phyloP scores from a whole-genome alignment of 2,329 filamentous ascomycete species.

The Beauveria medogensis region DNA sequence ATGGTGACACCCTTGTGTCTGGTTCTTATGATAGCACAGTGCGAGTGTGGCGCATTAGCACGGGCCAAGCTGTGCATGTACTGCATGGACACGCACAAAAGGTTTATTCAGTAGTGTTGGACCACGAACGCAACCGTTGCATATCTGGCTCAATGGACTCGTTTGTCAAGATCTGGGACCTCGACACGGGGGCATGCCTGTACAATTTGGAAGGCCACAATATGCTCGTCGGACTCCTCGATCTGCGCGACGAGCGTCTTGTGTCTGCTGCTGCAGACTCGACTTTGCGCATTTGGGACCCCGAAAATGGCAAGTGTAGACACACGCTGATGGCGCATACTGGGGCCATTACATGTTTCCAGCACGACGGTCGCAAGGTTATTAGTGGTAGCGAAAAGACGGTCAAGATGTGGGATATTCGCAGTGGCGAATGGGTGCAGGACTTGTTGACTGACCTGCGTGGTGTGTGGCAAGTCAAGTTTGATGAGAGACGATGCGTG shows the following conservation, averaged over 20 bases:
- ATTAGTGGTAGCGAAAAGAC: constrained; percentile 94
- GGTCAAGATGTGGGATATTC: constrained; percentile 97
- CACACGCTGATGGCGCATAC: constrained; percentile 88
- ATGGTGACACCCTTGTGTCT: constrained; percentile 92
- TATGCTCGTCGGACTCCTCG: constrained; percentile 83
- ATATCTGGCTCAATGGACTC: constrained; percentile 99
- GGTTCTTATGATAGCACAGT: constrained; percentile 96
- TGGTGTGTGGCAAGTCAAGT: constrained; percentile 99
- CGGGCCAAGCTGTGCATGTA: constrained; percentile 76
- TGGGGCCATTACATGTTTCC: constrained; percentile 96
- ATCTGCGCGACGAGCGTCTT: constrained; percentile 79
- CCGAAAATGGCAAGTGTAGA: constrained; percentile 83
- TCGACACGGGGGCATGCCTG: constrained; percentile 75
- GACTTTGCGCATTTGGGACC: constrained; percentile 94
- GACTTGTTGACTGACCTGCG: constrained; percentile 88
- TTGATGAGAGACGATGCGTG: constrained; percentile 90
- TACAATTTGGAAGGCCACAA: constrained; percentile 90
- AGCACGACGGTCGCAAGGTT: constrained; percentile 93
- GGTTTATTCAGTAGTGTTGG: constrained; percentile 93
- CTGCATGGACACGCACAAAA: constrained; percentile 84
- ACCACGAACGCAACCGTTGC: constrained; percentile 84
- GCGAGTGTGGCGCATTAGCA: constrained; percentile 95
- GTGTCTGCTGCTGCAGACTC: constrained; percentile 95
- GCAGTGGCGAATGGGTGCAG: constrained; percentile 83
- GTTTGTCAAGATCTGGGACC: constrained; percentile 93